These are phyloP conservation scores for Nannochloris sp. DNA, from an alignment of 139 green algal genomes.

Conservation along the genomic window DNA sequence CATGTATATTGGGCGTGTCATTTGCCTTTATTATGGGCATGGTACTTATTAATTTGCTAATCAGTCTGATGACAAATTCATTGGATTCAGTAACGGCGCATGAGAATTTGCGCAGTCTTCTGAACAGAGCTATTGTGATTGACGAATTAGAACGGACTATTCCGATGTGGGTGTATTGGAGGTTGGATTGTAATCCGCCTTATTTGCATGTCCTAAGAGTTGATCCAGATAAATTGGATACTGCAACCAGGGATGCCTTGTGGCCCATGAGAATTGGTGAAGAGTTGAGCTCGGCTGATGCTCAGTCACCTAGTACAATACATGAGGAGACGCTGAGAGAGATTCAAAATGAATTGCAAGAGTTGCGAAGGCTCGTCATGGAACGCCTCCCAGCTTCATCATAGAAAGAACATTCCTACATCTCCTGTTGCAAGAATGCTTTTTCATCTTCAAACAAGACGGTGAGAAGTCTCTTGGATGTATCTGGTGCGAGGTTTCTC, in stretches of 20 bases:
- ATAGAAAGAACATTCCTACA: too few species aligned
- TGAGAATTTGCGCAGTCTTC: slow-evolving; percentile 18
- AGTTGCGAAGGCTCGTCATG: too few species aligned
- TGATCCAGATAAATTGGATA: slow-evolving; percentile 13
- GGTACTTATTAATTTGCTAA: slow-evolving; percentile 43
- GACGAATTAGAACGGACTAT: slow-evolving; percentile 46
- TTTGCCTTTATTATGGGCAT: slow-evolving; percentile 21
- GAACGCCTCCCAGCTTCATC: too few species aligned
- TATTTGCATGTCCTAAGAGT: slow-evolving; percentile 13
- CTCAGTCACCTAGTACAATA: too few species aligned
- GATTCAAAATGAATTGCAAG: too few species aligned
- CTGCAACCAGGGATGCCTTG: background rate
- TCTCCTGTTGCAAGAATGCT: too few species aligned
- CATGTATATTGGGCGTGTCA: background rate
- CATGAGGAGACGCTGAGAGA: too few species aligned
- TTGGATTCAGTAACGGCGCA: slow-evolving; percentile 28
- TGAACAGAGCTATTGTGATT: slow-evolving; percentile 30
- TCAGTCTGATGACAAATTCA: slow-evolving; percentile 35
- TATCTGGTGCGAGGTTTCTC: background rate
- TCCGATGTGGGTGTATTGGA: slow-evolving; percentile 14
- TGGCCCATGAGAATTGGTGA: background rate
- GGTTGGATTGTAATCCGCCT: background rate
- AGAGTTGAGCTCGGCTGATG: too few species aligned
- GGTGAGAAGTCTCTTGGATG: background rate
- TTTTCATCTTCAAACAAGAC: too few species aligned